Evolutionary conservation across 2,329 filamentous ascomycete species (phyloP), one percentile per base, ranked within the genome.

Genomic region (Alternaria metachromatica): DNA sequence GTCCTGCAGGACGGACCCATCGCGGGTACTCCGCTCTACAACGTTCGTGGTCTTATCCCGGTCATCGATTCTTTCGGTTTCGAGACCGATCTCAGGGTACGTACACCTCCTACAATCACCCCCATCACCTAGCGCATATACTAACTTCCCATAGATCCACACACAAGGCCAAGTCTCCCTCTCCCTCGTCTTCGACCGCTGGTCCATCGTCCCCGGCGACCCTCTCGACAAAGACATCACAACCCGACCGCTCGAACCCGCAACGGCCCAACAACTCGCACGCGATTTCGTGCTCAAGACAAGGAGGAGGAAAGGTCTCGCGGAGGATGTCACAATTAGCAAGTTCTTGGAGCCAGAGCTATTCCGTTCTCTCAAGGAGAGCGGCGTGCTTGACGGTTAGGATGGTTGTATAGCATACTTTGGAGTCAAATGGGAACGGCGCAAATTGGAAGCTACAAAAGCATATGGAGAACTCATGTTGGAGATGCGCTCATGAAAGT

Each of bases 31-130:
- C 96, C 95, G 5, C 87, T 99, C 11, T 98, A 97, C 82, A 91
- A 92, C 21, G 94, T 97, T 57, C 92, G 90, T 73, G 96, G 96
- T 4, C 85, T 98, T 54, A 89, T 99, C 60, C 96, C 96, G 10
- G 96, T 98, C 63, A 97, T 99, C 77, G 96, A 99, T 83, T 94
- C 90, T 28, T 99, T 99, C 76, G 96, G 96, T 20, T 98, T 99
- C 81, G 96, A 99, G 84, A 98, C 96, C 13, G 96, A 99, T 83
- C 86, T 99, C 62, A 87, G 96, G 77, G 63, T 65, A 63, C 11
- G 41, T 60, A 56, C 51, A 43, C 12, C 12, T 30, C 80, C 72
- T 15, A 18, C 8, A 67, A 74, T 69, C 18, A 18, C 4, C 11
- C 55, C 15, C 11, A 23, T 11, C 10, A 49, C 15, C 13, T 10